Percentiles rank a stretch among this genome's conserved stretches.
Evolutionary conservation across 306 rosid species (phyloP).

Genomic region (Castanea sativa): DNA sequence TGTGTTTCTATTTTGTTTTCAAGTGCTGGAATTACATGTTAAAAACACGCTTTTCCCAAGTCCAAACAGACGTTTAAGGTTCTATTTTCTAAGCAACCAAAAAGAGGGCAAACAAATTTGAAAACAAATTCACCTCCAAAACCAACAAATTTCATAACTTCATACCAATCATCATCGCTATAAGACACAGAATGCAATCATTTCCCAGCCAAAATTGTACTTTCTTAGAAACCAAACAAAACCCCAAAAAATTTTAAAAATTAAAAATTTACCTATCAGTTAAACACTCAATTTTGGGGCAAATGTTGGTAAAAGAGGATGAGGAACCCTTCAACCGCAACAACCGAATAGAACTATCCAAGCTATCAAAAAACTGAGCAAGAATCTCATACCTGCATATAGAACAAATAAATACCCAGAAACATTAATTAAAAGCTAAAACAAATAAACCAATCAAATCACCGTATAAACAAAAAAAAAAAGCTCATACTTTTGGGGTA

Average conservation of each 20-base stretch:
- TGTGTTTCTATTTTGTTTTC: no score
- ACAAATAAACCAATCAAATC: background rate
- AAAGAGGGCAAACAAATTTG: no score
- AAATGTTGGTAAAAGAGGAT: slow-evolving; percentile 42
- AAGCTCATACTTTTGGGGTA: slow-evolving; percentile 51
- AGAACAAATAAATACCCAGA: background rate
- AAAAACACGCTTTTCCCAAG: background rate
- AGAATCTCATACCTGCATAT: slow-evolving; percentile 53
- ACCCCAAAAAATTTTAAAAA: background rate
- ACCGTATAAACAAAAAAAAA: background rate
- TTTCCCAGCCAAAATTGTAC: no score
- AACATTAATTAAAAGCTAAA: background rate
- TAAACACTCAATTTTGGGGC: slow-evolving; percentile 49
- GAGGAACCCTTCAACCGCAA: slow-evolving; percentile 39
- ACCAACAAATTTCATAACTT: no score
- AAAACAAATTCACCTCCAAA: no score
- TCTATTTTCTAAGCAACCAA: no score
- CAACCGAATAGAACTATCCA: slow-evolving; percentile 57
- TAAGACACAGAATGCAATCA: no score
- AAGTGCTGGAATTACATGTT: no score
- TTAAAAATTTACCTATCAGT: slow-evolving; percentile 55
- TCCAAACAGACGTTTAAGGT: background rate
- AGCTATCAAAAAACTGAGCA: slow-evolving; percentile 48
- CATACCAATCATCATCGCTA: no score
- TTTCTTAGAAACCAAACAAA: background rate